A percentile compares a stretch with the other conserved stretches of the same genome.
Evolutionary conservation across 805 yeast species (phyloP).

Genomic region (Cyberlindnera subsufficiens): DNA sequence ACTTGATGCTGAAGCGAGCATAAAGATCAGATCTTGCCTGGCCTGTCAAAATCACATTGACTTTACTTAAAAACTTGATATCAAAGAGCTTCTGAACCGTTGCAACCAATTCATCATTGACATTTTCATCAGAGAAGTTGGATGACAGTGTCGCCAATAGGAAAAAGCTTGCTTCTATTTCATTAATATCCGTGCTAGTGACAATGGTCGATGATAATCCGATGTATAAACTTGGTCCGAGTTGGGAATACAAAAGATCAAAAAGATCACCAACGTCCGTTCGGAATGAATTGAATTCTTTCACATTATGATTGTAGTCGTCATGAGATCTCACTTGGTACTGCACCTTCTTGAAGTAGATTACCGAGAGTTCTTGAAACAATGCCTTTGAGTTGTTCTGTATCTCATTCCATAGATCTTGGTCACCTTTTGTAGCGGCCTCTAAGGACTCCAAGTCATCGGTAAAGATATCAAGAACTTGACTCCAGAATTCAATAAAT

Average conservation of each 20-base stretch:
- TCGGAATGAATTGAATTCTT: constrained; percentile 64
- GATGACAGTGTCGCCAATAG: constrained; percentile 51
- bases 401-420: constrained; percentile 23
- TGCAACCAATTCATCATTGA: constrained; percentile 16
- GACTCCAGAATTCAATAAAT: constrained; percentile 65
- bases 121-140: constrained; percentile 33
- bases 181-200: constrained; percentile 24
- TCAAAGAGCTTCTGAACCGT: constrained; percentile 24
- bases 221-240: constrained; percentile 47
- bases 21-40: constrained; percentile 16
- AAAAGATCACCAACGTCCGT: constrained; percentile 72
- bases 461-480: constrained; percentile 49
- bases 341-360: constrained; percentile 67
- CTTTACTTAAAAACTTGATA: constrained; percentile 23
- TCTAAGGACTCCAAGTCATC: constrained; percentile 40
- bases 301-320: constrained; percentile 26
- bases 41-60: constrained; percentile 12
- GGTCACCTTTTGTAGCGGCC: constrained; percentile 29
- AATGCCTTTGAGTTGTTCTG: constrained; percentile 30
- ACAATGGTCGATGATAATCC: constrained; percentile 34
- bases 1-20: constrained; percentile 45
- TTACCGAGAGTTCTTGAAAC: constrained; percentile 46
- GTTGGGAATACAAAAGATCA: constrained; percentile 61
- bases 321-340: constrained; percentile 31
- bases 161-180: constrained; percentile 58